These are phyloP conservation scores for Daldinia decipiens DNA, from an alignment of 495 filamentous ascomycete species.

Conservation along the genomic window DNA sequence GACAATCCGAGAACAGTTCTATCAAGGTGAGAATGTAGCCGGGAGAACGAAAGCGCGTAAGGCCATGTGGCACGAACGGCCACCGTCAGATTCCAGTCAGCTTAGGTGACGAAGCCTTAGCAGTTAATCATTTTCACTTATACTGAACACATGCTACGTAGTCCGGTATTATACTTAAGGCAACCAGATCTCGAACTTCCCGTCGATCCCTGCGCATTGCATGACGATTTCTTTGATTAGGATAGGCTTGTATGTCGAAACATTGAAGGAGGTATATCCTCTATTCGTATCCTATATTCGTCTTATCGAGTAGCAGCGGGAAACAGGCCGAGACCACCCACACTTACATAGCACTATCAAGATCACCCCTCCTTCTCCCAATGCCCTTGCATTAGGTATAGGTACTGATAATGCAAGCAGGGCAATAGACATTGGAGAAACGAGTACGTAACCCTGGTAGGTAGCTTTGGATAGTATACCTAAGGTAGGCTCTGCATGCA, in stretches of 20 bases:
- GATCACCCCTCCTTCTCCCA: constrained; percentile 33
- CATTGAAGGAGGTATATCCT: background rate
- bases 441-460: background rate
- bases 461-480: constrained; percentile 19
- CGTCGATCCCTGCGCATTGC: constrained; percentile 16
- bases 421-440: constrained; percentile 39
- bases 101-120: constrained; percentile 7
- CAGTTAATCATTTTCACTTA: background rate
- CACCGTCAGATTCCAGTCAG: background rate
- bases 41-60: constrained; percentile 7
- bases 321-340: constrained; percentile 37
- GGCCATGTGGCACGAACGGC: constrained; percentile 1
- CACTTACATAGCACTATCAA: constrained; percentile 18
- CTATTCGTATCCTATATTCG: constrained; percentile 5
- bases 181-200: constrained; percentile 23
- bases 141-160: background rate
- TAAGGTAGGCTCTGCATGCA: constrained; percentile 30
- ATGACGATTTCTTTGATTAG: constrained; percentile 28
- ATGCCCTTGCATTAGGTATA: constrained; percentile 29
- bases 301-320: constrained; percentile 35
- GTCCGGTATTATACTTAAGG: constrained; percentile 10
- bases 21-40: constrained; percentile 6
- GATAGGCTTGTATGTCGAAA: constrained; percentile 26
- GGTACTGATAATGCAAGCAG: constrained; percentile 35
- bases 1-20: constrained; percentile 9